Conservation (phyloP, 2,329 filamentous ascomycete genomes). For the Verticillium nubilum region DNA sequence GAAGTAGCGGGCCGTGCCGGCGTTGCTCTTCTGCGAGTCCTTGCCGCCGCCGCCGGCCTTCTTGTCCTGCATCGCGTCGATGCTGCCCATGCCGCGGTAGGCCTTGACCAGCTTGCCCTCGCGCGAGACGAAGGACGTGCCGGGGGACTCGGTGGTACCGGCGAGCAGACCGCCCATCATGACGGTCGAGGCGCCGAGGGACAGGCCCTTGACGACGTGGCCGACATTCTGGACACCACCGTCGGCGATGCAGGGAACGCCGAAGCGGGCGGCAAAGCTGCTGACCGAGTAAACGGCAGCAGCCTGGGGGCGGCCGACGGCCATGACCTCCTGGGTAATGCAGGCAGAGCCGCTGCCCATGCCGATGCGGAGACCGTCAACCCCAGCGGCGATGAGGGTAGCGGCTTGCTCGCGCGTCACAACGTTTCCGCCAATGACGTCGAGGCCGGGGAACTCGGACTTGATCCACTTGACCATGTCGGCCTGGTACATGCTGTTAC, state of each 20-base stretch:
- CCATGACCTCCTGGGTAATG: conserved; percentile 99
- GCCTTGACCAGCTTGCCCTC: conserved; percentile 99
- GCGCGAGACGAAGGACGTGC: conserved; percentile 90
- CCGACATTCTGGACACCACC: conserved; percentile 98
- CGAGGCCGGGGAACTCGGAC: conserved; percentile 73
- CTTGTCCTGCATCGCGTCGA: conserved; percentile 99
- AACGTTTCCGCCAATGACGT: conserved; percentile 98
- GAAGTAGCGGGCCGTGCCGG: conserved; percentile 96
- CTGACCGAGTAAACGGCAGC: conserved; percentile 88
- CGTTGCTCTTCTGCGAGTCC: conserved; percentile 77
- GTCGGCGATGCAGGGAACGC: conserved; percentile 96
- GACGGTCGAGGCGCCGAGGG: conserved; percentile 87
- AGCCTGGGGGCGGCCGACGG: conserved; percentile 92
- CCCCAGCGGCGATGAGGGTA: conserved; percentile 83
- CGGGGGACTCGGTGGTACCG: conserved; percentile 94
- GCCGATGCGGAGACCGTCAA: conserved; percentile 93
- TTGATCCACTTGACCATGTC: conserved; percentile 98
- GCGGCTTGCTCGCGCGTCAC: conserved; percentile 97
- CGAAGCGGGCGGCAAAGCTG: conserved; percentile 84
- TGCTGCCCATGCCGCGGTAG: conserved; percentile 98
- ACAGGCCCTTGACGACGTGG: conserved; percentile 97
- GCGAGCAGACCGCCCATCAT: conserved; percentile 99
- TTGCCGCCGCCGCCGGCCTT: conserved; percentile 74
- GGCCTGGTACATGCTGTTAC: conserved; percentile 97
- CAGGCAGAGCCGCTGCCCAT: conserved; percentile 98